Percentiles rank a stretch among this genome's conserved stretches.
These are phyloP conservation scores for Russula sp. DNA, from an alignment of 768 basidiomycete species.

Conservation along the genomic window DNA sequence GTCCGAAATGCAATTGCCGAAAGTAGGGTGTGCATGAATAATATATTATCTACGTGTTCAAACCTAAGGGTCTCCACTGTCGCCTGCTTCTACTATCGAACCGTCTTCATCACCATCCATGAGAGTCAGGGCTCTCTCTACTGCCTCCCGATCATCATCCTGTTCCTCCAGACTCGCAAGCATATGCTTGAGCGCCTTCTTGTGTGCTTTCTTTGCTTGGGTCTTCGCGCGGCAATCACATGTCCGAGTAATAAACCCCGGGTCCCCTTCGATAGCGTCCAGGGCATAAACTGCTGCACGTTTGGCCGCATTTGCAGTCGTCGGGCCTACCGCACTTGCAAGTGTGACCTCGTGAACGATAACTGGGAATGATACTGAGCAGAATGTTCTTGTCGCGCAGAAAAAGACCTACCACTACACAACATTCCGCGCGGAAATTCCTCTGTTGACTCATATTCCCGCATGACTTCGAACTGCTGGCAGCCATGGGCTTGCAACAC, in stretches of 20 bases:
- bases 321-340: conserved; percentile 53
- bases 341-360: conserved; percentile 64
- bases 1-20: neutral
- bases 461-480: conserved; percentile 54
- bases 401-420: conserved; percentile 49
- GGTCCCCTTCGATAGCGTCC: conserved; percentile 63
- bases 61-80: neutral
- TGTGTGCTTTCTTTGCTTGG: conserved; percentile 39
- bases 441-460: conserved; percentile 42
- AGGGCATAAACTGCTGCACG: conserved; percentile 62
- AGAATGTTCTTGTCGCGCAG: neutral
- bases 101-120: conserved; percentile 11
- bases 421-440: conserved; percentile 38
- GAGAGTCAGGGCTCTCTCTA: conserved; percentile 7
- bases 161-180: conserved; percentile 32
- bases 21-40: conserved; percentile 3
- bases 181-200: conserved; percentile 40
- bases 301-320: conserved; percentile 54
- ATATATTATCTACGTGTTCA: conserved; percentile 9
- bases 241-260: conserved; percentile 55
- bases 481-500: conserved; percentile 71
- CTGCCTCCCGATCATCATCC: conserved; percentile 26
- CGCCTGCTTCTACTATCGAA: conserved; percentile 2
- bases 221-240: conserved; percentile 60
- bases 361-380: conserved; percentile 43